These are phyloP conservation scores for Echeveria elegans DNA, from an alignment of 164 flowering plant species.

Conservation along the genomic window DNA sequence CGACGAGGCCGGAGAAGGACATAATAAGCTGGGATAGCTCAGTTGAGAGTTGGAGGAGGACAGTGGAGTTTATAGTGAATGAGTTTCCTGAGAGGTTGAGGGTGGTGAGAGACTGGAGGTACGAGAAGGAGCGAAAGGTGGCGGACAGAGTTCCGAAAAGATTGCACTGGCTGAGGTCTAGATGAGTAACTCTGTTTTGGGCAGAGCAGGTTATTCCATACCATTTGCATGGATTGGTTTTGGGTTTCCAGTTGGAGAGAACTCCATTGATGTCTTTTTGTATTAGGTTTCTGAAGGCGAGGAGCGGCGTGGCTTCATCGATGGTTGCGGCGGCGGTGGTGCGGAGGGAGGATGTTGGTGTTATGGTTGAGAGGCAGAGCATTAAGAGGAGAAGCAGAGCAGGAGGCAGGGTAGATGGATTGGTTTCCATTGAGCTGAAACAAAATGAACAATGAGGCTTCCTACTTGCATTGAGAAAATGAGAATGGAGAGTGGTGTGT, in stretches of 20 bases:
- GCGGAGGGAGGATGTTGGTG: background rate
- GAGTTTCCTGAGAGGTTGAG: slow-evolving; percentile 51
- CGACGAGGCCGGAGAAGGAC: slow-evolving; percentile 41
- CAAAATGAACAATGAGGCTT: background rate
- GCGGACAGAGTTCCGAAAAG: slow-evolving; percentile 39
- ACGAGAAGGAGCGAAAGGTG: slow-evolving; percentile 34
- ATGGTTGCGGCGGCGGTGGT: slow-evolving; percentile 19
- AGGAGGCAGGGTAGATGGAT: background rate
- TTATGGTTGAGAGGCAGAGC: background rate
- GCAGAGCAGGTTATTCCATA: slow-evolving; percentile 53
- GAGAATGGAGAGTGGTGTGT: background rate
- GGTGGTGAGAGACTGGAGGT: slow-evolving; percentile 42
- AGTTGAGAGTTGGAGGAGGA: slow-evolving; percentile 49
- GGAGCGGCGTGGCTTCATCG: slow-evolving; percentile 55
- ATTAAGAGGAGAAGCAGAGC: background rate
- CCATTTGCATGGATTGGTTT: slow-evolving; percentile 53
- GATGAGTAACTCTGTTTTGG: slow-evolving; percentile 34
- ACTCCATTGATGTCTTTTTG: slow-evolving; percentile 53
- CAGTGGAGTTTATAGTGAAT: slow-evolving; percentile 44
- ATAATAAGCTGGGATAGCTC: slow-evolving; percentile 48
- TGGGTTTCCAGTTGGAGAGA: slow-evolving; percentile 42
- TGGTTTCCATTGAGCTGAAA: background rate
- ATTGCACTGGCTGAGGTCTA: slow-evolving; percentile 44
- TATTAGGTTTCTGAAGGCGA: slow-evolving; percentile 52
- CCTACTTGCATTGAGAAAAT: background rate